A percentile compares a stretch with the other conserved stretches of the same genome.
Evolutionary conservation across 306 rosid species (phyloP).

Genomic region (Gleditsia sinensis): DNA sequence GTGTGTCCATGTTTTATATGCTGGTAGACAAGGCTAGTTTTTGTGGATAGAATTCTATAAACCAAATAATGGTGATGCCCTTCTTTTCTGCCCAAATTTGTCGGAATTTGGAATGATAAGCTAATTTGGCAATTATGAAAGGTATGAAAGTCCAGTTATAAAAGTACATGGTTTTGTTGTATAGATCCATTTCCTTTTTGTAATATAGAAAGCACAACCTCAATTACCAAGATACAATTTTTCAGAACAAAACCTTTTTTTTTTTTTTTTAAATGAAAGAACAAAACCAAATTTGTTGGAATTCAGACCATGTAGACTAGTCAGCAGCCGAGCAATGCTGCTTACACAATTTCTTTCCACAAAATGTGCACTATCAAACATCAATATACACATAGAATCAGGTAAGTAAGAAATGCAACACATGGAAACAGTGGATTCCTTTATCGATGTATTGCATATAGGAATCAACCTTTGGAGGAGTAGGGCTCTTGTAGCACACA

Average conservation of each 20-base stretch:
- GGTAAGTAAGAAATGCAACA: not conserved
- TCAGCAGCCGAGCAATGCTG: not conserved
- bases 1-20: no score
- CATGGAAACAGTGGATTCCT: constrained; percentile 39
- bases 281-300: not conserved
- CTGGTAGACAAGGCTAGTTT: not conserved
- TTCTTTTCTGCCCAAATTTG: not conserved
- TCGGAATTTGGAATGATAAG: not conserved
- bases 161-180: not conserved
- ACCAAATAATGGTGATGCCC: not conserved
- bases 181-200: not conserved
- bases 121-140: not conserved
- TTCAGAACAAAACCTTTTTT: not conserved
- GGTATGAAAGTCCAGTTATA: not conserved
- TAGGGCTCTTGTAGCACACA: constrained; percentile 59
- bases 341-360: not conserved
- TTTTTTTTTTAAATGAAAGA: no score
- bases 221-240: not conserved
- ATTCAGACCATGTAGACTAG: not conserved
- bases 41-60: not conserved
- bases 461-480: constrained; percentile 75
- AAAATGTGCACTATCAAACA: not conserved
- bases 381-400: not conserved
- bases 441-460: constrained; percentile 83
- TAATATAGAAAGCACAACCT: not conserved